phyloP scores from a whole-genome alignment of 2,329 filamentous ascomycete species.

The Trichoderma asperellum region DNA sequence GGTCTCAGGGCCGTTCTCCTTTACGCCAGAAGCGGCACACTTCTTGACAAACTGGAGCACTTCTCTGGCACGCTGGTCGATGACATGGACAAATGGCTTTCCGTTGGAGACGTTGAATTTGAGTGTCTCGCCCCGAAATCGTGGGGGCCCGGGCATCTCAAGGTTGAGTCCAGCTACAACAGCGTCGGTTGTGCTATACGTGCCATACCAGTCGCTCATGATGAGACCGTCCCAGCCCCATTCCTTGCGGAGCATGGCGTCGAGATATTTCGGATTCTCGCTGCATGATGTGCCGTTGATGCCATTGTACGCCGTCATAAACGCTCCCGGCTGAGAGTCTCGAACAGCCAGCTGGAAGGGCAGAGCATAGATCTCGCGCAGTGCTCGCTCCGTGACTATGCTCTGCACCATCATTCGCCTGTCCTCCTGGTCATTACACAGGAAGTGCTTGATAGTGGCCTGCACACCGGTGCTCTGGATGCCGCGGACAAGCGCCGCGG shows the following conservation, averaged over 20 bases:
- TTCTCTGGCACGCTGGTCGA: constrained; percentile 62
- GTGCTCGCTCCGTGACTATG: constrained; percentile 58
- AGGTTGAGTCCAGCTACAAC: constrained; percentile 58
- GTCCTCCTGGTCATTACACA: constrained; percentile 65
- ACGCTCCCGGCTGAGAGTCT: constrained; percentile 54
- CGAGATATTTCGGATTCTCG: constrained; percentile 56
- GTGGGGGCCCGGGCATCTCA: constrained; percentile 62
- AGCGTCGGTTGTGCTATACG: constrained; percentile 57
- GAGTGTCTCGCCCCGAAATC: constrained; percentile 55
- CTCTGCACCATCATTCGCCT: constrained; percentile 59
- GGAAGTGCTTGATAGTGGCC: constrained; percentile 64
- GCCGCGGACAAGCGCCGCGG: constrained; percentile 57
- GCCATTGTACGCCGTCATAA: constrained; percentile 65
- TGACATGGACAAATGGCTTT: constrained; percentile 58
- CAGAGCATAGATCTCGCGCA: constrained; percentile 62
- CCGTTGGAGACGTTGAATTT: constrained; percentile 58
- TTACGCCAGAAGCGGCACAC: constrained; percentile 56
- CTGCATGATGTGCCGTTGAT: constrained; percentile 61
- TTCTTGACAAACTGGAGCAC: constrained; percentile 64
- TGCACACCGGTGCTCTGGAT: constrained; percentile 61
- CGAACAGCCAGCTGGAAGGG: constrained; percentile 62
- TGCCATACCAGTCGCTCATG: constrained; percentile 65
- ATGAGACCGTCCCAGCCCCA: constrained; percentile 62
- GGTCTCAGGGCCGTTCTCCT: constrained; percentile 58
- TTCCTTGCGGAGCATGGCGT: constrained; percentile 57